phyloP scores from a whole-genome alignment of 306 rosid genomes.

The Alnus rubra region DNA sequence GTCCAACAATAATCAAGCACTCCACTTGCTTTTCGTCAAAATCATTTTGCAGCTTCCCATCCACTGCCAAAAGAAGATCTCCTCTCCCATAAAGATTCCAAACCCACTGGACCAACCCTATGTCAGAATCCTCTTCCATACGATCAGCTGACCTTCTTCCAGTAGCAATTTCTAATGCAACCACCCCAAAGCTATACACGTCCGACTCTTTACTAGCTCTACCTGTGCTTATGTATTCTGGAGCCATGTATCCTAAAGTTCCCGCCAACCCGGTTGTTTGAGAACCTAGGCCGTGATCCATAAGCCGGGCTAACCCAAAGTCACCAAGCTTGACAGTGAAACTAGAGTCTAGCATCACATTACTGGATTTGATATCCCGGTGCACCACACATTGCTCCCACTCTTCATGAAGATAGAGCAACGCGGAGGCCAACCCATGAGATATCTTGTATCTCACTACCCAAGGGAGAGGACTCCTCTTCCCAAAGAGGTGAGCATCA shows the following conservation, averaged over 20 bases:
- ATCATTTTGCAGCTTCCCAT: neutral
- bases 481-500: conserved; percentile 24
- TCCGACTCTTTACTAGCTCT: conserved; percentile 34
- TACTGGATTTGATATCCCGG: conserved; percentile 38
- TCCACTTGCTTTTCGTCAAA: neutral
- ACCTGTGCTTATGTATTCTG: conserved; percentile 30
- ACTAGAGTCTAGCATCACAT: conserved; percentile 35
- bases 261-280: conserved; percentile 30
- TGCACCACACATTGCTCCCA: conserved; percentile 42
- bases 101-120: neutral
- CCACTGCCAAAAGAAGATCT: neutral
- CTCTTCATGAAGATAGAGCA: conserved; percentile 41
- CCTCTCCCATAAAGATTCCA: conserved; percentile 2
- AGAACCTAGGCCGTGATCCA: conserved; percentile 34
- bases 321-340: conserved; percentile 39
- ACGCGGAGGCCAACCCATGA: conserved; percentile 28
- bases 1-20: conserved; percentile 23
- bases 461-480: conserved; percentile 25
- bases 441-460: conserved; percentile 23
- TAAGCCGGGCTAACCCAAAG: conserved; percentile 36
- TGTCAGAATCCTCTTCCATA: neutral
- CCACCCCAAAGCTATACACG: conserved; percentile 38
- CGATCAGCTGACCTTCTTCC: conserved; percentile 19
- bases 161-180: conserved; percentile 23
- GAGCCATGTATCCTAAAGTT: conserved; percentile 41